These are phyloP conservation scores for Globisporangium canariense DNA, from an alignment of 352 stramenopile species.

Conservation along the genomic window DNA sequence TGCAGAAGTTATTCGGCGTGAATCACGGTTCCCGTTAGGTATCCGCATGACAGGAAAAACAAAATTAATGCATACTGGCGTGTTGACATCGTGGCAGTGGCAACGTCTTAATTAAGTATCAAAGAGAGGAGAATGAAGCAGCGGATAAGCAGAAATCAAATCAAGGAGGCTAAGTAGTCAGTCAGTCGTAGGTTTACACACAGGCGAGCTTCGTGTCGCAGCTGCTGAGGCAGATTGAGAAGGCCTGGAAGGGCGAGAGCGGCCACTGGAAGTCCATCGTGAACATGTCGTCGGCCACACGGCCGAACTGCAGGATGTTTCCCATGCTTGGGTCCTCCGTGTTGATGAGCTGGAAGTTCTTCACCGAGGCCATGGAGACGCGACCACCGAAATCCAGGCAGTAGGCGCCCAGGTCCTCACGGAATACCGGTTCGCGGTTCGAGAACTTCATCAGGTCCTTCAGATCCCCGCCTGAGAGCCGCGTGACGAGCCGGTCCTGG, in stretches of 20 bases:
- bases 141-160: not conserved
- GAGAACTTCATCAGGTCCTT: slow-evolving; percentile 87
- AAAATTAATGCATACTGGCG: too few relatives aligned
- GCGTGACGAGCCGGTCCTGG: slow-evolving; percentile 77
- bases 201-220: slow-evolving; percentile 89
- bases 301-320: slow-evolving; percentile 87
- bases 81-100: too few relatives aligned
- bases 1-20: too few relatives aligned
- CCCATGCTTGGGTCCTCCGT: slow-evolving; percentile 79
- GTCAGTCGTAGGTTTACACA: slow-evolving; percentile 38
- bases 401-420: slow-evolving; percentile 83
- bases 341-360: slow-evolving; percentile 90
- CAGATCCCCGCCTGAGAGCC: slow-evolving; percentile 62
- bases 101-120: not conserved
- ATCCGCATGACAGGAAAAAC: too few relatives aligned
- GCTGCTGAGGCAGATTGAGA: slow-evolving; percentile 87
- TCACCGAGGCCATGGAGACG: slow-evolving; percentile 22
- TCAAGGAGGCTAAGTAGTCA: slow-evolving; percentile 6
- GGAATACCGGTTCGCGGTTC: slow-evolving; percentile 84
- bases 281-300: slow-evolving; percentile 89
- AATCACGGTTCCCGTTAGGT: too few relatives aligned
- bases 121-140: not conserved
- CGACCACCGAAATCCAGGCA: slow-evolving; percentile 23
- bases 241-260: slow-evolving; percentile 84
- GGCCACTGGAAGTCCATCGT: slow-evolving; percentile 91